These are phyloP conservation scores for Grosmannia serpens DNA, from an alignment of 2,329 filamentous ascomycete genomes.

Conservation along the genomic window DNA sequence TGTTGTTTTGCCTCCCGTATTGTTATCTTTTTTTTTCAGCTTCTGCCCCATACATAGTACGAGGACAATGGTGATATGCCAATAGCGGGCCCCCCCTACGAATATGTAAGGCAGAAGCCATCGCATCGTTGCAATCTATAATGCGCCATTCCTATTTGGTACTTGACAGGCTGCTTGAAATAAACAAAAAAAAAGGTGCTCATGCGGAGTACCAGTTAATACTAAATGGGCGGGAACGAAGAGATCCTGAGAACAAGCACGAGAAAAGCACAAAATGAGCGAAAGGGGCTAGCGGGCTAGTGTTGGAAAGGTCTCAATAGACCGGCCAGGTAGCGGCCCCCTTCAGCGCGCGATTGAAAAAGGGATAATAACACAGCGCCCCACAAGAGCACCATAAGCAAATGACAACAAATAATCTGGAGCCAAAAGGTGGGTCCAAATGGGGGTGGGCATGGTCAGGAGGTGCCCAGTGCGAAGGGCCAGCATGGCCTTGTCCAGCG, in stretches of 20 bases:
- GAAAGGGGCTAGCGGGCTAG: slow-evolving; percentile 11
- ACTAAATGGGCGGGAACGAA: background rate
- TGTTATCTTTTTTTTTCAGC: background rate
- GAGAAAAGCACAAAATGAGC: slow-evolving; percentile 5
- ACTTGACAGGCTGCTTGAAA: background rate
- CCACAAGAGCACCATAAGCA: slow-evolving; percentile 1
- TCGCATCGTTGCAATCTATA: background rate
- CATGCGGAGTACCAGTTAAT: background rate
- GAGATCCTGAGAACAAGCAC: background rate
- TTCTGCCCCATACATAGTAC: background rate
- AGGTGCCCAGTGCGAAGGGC: slow-evolving; percentile 8
- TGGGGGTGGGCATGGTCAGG: slow-evolving; percentile 4
- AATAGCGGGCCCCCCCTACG: background rate
- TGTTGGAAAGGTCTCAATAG: slow-evolving; percentile 12
- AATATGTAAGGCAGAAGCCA: background rate
- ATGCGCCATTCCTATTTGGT: background rate
- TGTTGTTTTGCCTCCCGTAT: background rate
- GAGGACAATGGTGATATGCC: background rate
- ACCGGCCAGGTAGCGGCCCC: slow-evolving; percentile 10
- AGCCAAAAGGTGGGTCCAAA: background rate
- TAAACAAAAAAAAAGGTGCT: background rate
- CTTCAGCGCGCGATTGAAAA: background rate
- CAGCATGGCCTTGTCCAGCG: background rate
- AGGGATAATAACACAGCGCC: slow-evolving; percentile 10
- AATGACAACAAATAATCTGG: slow-evolving; percentile 8